Evolutionary conservation across 2,329 filamentous ascomycete genomes (phyloP), one percentile per base, ranked within the genome.

Genomic region (Aureobasidium sp.): DNA sequence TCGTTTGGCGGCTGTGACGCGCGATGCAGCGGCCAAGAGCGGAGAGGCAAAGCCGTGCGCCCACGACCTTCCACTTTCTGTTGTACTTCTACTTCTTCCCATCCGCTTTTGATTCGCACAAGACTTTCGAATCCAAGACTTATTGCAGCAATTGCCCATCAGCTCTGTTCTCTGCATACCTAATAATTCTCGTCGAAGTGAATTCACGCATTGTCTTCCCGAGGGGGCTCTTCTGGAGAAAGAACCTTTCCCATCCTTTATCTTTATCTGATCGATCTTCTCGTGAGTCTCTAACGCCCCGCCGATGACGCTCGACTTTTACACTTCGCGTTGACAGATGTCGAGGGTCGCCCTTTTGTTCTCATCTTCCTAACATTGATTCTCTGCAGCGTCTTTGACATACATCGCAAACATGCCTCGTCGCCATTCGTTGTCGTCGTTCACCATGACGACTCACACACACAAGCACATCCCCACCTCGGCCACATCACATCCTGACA

Each of bases 401-500:
- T 43, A 63, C 5, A 4, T 51, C 26, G 57, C 46, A 9, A 44
- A 34, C 13, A 64, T 63, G 62, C 66, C 46, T 48, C 46, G 69
- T 46, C 69, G 70, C 63, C 70, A 72, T 65, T 71, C 70, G 10
- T 67, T 72, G 53, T 67, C 69, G 20, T 65, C 68, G 29, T 68
- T 70, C 64, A 67, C 66, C 29, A 60, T 61, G 43, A 63, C 63
- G 41, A 64, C 63, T 34, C 71, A 72, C 64, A 69, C 67, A 57
- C 73, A 75, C 57, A 71, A 68, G 57, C 70, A 67, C 63, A 74
- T 79, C 37, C 77, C 78, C 36, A 71, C 71, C 62, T 74, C 72
- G 43, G 66, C 72, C 3, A 78, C 76, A 48, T 79, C 77, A 50
- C 76, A 79, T 65, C 77, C 78, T 0, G 65, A 76, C 68, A 75